Conservation (phyloP, 257 asterid species). For the Petunia secreta region DNA sequence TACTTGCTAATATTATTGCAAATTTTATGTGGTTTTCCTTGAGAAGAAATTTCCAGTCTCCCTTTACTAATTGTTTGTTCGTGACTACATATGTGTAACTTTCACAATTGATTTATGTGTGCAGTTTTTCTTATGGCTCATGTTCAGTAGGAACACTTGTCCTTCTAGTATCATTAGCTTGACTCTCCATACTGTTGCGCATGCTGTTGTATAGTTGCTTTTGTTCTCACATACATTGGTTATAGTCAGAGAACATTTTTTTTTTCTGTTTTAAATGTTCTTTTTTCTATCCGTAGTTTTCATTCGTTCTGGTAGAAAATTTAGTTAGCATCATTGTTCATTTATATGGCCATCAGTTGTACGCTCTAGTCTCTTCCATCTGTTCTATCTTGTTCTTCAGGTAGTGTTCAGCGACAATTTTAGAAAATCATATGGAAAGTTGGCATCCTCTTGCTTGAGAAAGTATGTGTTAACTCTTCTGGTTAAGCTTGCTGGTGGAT, state of each 20-base stretch:
- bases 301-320: no score
- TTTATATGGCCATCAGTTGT: no score
- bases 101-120: background rate
- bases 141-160: no score
- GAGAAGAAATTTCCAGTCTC: background rate
- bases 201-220: no score
- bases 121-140: background rate
- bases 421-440: constrained; percentile 50
- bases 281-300: no score
- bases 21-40: background rate
- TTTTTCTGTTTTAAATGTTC: no score
- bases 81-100: background rate
- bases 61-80: background rate
- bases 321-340: no score
- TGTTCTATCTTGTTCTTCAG: constrained; percentile 37
- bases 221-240: no score
- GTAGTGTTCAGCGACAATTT: constrained; percentile 64
- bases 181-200: no score
- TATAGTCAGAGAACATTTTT: no score
- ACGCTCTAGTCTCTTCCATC: background rate
- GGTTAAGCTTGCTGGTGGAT: constrained; percentile 64
- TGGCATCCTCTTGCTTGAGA: constrained; percentile 40
- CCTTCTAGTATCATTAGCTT: background rate
- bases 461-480: constrained; percentile 44
- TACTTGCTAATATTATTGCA: background rate